phyloP scores from a whole-genome alignment of 345 rosid genomes.

The Punica granatum region DNA sequence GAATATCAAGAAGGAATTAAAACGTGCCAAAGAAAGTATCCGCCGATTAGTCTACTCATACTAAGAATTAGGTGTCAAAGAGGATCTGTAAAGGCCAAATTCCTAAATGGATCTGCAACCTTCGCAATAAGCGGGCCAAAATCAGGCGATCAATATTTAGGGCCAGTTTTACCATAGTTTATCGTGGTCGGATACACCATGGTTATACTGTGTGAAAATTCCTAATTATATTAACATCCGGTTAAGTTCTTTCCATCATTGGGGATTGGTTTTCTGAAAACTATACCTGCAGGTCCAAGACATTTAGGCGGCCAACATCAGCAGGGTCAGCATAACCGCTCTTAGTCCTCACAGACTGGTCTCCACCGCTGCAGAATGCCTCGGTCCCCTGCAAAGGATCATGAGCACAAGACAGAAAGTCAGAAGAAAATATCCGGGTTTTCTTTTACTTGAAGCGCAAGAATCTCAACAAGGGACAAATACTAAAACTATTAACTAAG shows the following conservation, averaged over 20 bases:
- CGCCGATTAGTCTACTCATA: too few species aligned
- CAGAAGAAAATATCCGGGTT: background rate
- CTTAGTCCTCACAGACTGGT: conserved; percentile 63
- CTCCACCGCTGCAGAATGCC: conserved; percentile 95
- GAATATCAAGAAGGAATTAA: background rate
- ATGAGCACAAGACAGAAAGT: background rate
- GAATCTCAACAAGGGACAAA: too few species aligned
- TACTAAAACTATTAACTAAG: too few species aligned
- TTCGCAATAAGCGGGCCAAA: background rate
- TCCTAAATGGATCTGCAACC: background rate
- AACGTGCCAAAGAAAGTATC: background rate
- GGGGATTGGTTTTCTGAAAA: background rate
- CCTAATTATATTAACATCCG: too few species aligned
- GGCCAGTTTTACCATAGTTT: too few species aligned
- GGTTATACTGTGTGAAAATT: too few species aligned
- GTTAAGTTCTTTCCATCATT: background rate
- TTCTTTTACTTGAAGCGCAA: background rate
- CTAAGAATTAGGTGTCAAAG: too few species aligned
- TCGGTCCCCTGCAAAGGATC: conserved; percentile 53
- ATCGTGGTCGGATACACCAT: too few species aligned
- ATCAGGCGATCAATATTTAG: background rate
- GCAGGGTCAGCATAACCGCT: conserved; percentile 77
- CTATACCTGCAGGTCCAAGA: conserved; percentile 77
- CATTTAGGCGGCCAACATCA: conserved; percentile 65
- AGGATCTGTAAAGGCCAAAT: too few species aligned